A percentile compares a stretch with the other conserved stretches of the same genome.
Evolutionary conservation across 345 rosid species (phyloP).

Genomic region (Cardamine occulta): DNA sequence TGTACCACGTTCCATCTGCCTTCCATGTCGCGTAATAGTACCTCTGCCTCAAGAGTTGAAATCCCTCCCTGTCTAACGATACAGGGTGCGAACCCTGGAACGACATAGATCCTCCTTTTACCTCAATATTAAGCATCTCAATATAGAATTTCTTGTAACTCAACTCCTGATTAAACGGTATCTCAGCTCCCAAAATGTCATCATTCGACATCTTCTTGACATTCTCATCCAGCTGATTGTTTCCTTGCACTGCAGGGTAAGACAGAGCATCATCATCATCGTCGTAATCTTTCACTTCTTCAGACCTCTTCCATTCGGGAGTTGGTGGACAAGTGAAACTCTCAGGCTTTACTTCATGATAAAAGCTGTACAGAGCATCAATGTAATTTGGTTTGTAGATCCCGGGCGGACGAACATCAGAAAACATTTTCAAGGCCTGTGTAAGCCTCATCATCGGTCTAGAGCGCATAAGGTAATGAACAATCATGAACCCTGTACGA

Average conservation of each 20-base stretch:
- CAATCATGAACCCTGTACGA: conserved; percentile 91
- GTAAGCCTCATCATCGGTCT: conserved; percentile 56
- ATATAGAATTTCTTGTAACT: conserved; percentile 52
- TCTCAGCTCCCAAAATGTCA: conserved; percentile 84
- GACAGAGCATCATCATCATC: background rate
- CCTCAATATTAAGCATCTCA: conserved; percentile 48
- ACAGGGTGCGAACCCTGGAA: conserved; percentile 82
- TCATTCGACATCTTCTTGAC: conserved; percentile 62
- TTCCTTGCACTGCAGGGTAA: conserved; percentile 50
- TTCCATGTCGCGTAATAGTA: conserved; percentile 97
- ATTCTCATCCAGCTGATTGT: conserved; percentile 50
- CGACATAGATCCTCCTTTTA: conserved; percentile 42
- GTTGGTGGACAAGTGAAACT: conserved; percentile 63
- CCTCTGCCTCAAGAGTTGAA: conserved; percentile 73
- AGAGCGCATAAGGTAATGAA: conserved; percentile 83
- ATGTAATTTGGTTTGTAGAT: conserved; percentile 81
- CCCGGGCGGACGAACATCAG: conserved; percentile 83
- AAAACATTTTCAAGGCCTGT: conserved; percentile 67
- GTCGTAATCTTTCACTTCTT: conserved; percentile 36
- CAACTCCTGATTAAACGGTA: conserved; percentile 60
- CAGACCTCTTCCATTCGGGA: conserved; percentile 92
- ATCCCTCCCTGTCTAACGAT: conserved; percentile 71
- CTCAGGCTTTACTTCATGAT: conserved; percentile 77
- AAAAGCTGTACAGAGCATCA: conserved; percentile 63
- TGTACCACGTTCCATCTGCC: conserved; percentile 92